Evolutionary conservation across 1,284 basidiomycete species (phyloP), one percentile per base, ranked within the genome.

Genomic region (Tetrapyrgos nigripes): DNA sequence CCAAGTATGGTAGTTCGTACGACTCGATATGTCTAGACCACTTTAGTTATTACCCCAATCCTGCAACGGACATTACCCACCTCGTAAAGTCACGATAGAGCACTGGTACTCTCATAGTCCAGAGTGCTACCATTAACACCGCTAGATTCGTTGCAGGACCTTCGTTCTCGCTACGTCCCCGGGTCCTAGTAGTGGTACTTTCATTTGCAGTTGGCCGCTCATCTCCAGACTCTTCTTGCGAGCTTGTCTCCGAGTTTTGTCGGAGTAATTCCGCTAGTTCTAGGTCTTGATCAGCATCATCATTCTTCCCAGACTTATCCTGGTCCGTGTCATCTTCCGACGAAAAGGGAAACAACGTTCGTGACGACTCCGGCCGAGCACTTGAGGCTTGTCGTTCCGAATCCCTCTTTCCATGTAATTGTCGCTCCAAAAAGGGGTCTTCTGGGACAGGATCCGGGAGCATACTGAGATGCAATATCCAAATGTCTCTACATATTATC

Each of bases 1-100:
- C 90, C 48, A 98, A 80, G 75, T 94, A 97, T 0, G 95, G 94
- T 37, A 98, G 78, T 29, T 86, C 78, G 68, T 91, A 89, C 23
- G 77, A 76, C 64, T 94, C 89, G 47, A 96, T 86, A 55, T 88
- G 74, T 53, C 92, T 94, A 59, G 55, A 57, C 19, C n/a, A 47
- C 48, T 24, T 44, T 21, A 37, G 60, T 61, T 35, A 60, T 47
- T 44, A 44, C 53, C 9, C 28, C 13, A 35, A 17, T 10, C 23
- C 14, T 23, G 9, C 56, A 48, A 50, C 53, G 29, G 57, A 45
- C 58, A 14, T 45, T 61, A 70, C 85, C 64, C 66, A 92, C 94
- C 77, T 77, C 40, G 88, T 81, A 49, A 96, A 82, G 68, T 95
- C 92, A 62, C 81, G 82, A 67, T 89, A 89, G 62, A 91, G 78